These are phyloP conservation scores for Arthrobotrys entomopaga DNA, from an alignment of 2,329 filamentous ascomycete species.

Conservation along the genomic window DNA sequence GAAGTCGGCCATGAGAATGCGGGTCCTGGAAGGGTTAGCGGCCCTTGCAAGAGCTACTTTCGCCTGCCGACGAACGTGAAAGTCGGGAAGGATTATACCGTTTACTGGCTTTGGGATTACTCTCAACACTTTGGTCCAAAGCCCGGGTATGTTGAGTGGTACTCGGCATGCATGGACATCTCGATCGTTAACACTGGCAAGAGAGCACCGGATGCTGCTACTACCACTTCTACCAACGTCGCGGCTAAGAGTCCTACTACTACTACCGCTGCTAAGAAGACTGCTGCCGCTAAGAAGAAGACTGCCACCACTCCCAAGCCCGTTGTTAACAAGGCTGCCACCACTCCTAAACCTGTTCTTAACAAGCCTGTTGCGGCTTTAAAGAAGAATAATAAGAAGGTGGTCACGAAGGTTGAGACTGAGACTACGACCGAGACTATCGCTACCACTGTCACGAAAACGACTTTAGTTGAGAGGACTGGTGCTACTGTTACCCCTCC, in stretches of 20 bases:
- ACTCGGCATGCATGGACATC: conserved; percentile 58
- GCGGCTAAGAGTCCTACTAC: neutral
- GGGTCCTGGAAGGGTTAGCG: conserved; percentile 62
- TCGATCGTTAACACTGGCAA: conserved; percentile 39
- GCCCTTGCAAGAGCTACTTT: conserved; percentile 85
- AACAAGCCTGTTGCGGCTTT: too few relatives aligned
- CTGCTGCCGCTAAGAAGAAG: neutral
- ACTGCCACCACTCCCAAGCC: neutral
- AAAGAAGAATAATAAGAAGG: conserved; percentile 1
- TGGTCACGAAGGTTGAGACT: neutral
- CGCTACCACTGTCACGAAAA: neutral
- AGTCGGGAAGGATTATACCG: conserved; percentile 75
- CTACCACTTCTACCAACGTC: neutral
- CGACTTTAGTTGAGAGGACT: neutral
- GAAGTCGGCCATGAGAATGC: conserved; percentile 70
- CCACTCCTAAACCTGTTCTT: neutral
- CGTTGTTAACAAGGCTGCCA: neutral
- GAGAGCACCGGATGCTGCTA: conserved; percentile 5
- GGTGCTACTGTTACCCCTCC: neutral
- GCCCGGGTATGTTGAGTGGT: conserved; percentile 56
- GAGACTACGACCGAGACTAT: neutral
- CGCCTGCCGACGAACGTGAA: conserved; percentile 74
- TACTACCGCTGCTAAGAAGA: neutral
- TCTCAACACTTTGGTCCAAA: conserved; percentile 56
- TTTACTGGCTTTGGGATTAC: conserved; percentile 97